Evolutionary conservation across 148 eudicot genomes (phyloP).

Genomic region (Rhododendron ovatum): DNA sequence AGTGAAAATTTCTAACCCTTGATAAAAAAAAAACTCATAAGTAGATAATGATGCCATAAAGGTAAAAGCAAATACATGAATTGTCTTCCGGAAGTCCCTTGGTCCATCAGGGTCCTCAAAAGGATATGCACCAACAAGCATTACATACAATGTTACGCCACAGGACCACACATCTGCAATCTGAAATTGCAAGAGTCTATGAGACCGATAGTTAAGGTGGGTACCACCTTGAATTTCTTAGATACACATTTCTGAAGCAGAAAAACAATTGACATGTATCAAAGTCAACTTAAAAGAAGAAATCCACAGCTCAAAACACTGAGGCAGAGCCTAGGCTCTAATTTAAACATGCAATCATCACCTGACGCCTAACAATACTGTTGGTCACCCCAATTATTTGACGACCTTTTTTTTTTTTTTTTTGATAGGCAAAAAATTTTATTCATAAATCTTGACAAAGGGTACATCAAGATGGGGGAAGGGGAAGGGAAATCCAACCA

Average conservation of each 20-base stretch:
- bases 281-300: neutral
- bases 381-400: neutral
- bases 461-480: too few species aligned
- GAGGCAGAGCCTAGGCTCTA: neutral
- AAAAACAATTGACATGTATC: neutral
- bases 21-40: neutral
- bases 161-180: conserved; percentile 99
- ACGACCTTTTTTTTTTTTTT: neutral
- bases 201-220: neutral
- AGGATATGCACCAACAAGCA: conserved; percentile 89
- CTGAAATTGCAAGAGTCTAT: conserved; percentile 32
- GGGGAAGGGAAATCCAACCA: too few species aligned
- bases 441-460: too few species aligned
- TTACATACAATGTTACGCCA: conserved; percentile 89
- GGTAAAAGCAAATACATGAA: conserved; percentile 36
- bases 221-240: neutral
- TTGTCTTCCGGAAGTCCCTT: conserved; percentile 81
- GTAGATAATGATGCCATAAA: neutral
- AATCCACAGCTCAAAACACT: neutral
- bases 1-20: neutral
- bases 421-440: too few species aligned
- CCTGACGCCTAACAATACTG: neutral
- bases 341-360: neutral
- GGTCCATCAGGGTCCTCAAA: conserved; percentile 93
- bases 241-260: neutral